These are phyloP conservation scores for Clonostachys rhizophaga DNA, from an alignment of 2,329 filamentous ascomycete species.

Conservation along the genomic window DNA sequence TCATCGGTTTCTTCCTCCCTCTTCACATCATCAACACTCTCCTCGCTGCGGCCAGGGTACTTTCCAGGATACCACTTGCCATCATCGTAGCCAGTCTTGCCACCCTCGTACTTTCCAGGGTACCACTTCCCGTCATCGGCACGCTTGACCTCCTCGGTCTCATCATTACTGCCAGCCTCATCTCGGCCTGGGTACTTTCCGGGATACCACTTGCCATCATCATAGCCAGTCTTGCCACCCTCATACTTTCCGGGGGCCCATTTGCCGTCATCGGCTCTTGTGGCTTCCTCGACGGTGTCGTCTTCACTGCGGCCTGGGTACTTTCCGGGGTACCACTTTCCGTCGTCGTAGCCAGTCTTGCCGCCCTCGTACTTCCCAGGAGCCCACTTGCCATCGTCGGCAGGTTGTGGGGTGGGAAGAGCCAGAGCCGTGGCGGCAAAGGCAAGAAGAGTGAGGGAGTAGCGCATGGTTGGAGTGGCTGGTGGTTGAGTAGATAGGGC, in stretches of 20 bases:
- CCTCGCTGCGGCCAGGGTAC: neutral
- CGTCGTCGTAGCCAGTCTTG: constrained; percentile 1
- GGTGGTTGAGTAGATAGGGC: too few relatives aligned
- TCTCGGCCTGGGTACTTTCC: neutral
- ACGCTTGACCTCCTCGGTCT: too few relatives aligned
- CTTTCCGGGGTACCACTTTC: constrained; percentile 1
- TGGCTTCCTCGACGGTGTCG: constrained; percentile 1
- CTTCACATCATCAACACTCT: too few relatives aligned
- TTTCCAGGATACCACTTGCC: constrained; percentile 2
- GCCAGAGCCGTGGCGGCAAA: constrained; percentile 7
- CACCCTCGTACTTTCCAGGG: constrained; percentile 1
- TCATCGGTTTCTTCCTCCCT: too few relatives aligned
- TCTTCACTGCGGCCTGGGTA: neutral
- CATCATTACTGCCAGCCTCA: too few relatives aligned
- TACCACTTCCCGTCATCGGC: constrained; percentile 3
- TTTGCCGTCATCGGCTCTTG: constrained; percentile 5
- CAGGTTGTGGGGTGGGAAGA: constrained; percentile 4
- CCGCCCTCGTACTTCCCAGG: constrained; percentile 3
- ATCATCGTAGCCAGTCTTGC: neutral
- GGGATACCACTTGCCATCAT: constrained; percentile 1
- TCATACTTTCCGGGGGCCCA: constrained; percentile 6
- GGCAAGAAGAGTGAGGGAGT: constrained; percentile 7
- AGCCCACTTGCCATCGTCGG: constrained; percentile 4
- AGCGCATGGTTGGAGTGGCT: neutral
- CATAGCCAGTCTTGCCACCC: constrained; percentile 2